Conservation (phyloP, 768 basidiomycete species). For the Pulveroboletus sp. region DNA sequence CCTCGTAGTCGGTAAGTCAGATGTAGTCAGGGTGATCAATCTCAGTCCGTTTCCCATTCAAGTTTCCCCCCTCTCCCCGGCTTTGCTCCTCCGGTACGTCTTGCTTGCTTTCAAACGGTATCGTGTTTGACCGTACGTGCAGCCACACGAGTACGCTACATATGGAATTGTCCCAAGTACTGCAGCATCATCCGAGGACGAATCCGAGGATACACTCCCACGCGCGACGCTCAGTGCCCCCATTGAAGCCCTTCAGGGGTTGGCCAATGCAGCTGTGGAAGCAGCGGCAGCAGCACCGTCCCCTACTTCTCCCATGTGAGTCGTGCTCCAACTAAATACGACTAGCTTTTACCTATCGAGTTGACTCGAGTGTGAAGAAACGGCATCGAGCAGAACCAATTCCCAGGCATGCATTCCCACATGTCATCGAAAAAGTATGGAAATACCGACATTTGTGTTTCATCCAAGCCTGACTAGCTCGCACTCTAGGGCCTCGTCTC, state of each 20-base stretch:
- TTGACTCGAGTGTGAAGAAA: conserved; percentile 54
- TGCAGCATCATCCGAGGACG: conserved; percentile 83
- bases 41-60: conserved; percentile 30
- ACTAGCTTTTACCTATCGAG: neutral
- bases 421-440: conserved; percentile 79
- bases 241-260: conserved; percentile 88
- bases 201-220: conserved; percentile 85
- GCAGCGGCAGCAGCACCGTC: conserved; percentile 81
- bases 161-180: conserved; percentile 87
- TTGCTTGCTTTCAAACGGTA: conserved; percentile 7
- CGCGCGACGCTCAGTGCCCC: conserved; percentile 83
- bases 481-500: conserved; percentile 68
- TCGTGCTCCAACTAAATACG: neutral
- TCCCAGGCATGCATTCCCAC: conserved; percentile 80
- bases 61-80: conserved; percentile 86
- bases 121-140: conserved; percentile 14
- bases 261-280: conserved; percentile 94
- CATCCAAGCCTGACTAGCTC: neutral
- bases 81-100: conserved; percentile 80
- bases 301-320: conserved; percentile 53
- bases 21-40: conserved; percentile 20
- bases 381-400: conserved; percentile 80
- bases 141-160: conserved; percentile 87
- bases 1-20: conserved; percentile 32
- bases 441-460: neutral